These are phyloP conservation scores for Arabidopsis suecica DNA, from an alignment of 345 rosid genomes.

Conservation along the genomic window DNA sequence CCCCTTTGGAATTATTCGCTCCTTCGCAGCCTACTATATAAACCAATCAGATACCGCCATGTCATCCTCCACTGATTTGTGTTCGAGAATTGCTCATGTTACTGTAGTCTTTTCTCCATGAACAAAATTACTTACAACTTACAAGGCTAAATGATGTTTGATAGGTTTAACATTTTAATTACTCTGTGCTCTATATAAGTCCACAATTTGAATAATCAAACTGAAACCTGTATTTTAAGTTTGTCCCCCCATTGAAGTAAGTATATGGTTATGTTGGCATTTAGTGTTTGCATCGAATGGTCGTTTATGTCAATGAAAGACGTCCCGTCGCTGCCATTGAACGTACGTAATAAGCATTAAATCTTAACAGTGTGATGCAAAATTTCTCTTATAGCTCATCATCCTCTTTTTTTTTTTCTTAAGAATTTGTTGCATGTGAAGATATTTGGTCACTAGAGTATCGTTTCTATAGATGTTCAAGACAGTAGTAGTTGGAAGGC, in stretches of 20 bases:
- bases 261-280: background rate
- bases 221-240: background rate
- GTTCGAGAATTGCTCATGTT: background rate
- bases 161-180: background rate
- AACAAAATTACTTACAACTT: too few relatives aligned
- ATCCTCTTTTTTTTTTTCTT: too few relatives aligned
- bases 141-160: too few relatives aligned
- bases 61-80: slow-evolving; percentile 33
- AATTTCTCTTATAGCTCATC: too few relatives aligned
- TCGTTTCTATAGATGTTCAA: background rate
- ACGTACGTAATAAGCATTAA: too few relatives aligned
- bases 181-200: background rate
- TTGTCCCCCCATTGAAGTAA: background rate
- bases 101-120: background rate
- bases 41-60: slow-evolving; percentile 18
- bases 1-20: slow-evolving; percentile 19
- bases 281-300: background rate
- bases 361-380: too few relatives aligned
- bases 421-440: too few relatives aligned
- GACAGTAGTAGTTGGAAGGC: background rate
- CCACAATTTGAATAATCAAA: background rate
- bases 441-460: background rate
- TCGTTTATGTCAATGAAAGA: background rate
- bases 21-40: slow-evolving; percentile 4
- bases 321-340: background rate